Conservation (phyloP, 2,329 filamentous ascomycete genomes). For the Lecanosticta acicola region DNA sequence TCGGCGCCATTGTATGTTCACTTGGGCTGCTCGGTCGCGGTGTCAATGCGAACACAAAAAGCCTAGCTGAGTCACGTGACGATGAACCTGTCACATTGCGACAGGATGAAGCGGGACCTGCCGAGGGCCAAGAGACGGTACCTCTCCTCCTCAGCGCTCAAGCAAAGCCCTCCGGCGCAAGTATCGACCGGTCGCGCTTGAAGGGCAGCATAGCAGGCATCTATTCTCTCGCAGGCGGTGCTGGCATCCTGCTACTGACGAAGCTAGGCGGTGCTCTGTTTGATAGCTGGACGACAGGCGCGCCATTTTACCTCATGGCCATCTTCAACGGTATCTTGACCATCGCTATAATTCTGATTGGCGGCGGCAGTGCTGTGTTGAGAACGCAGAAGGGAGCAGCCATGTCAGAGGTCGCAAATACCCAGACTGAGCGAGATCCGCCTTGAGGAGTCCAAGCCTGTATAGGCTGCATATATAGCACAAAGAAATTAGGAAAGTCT, state of each 20-base stretch:
- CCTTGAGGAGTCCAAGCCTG: too few relatives aligned
- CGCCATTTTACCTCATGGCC: slow-evolving; percentile 94
- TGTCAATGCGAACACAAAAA: slow-evolving; percentile 49
- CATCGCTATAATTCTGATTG: slow-evolving; percentile 33
- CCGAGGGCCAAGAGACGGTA: slow-evolving; percentile 22
- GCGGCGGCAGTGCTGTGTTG: slow-evolving; percentile 16
- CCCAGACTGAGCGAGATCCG: too few relatives aligned
- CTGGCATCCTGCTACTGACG: slow-evolving; percentile 82
- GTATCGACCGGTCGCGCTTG: slow-evolving; percentile 46
- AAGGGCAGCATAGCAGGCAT: slow-evolving; percentile 94
- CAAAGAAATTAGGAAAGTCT: too few relatives aligned
- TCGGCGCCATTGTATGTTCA: slow-evolving; percentile 92
- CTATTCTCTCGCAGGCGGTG: slow-evolving; percentile 85
- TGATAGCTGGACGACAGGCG: slow-evolving; percentile 65
- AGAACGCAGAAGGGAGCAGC: slow-evolving; percentile 7
- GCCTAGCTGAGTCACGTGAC: slow-evolving; percentile 14
- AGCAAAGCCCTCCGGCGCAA: not conserved
- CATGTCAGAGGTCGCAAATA: not conserved
- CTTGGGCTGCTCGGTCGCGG: slow-evolving; percentile 81
- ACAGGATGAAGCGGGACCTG: slow-evolving; percentile 12
- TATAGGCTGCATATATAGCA: too few relatives aligned
- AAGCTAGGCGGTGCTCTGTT: slow-evolving; percentile 87
- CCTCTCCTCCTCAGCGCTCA: slow-evolving; percentile 20
- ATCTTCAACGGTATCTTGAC: slow-evolving; percentile 73
- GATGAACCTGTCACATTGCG: slow-evolving; percentile 6